Conservation (phyloP, 345 rosid species). For the Geranium brycei region DNA sequence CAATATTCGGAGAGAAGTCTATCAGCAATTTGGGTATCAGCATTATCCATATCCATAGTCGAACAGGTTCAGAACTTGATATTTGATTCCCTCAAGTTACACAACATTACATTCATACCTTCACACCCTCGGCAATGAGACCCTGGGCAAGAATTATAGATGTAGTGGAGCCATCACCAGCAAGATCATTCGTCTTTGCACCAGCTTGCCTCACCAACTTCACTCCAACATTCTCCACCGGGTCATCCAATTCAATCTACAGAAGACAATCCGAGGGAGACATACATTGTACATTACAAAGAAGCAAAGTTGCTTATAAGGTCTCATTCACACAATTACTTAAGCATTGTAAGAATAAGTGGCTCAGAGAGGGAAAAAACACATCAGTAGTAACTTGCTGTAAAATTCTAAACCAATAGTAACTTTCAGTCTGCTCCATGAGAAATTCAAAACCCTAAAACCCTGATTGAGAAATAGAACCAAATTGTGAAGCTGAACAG, state of each 20-base stretch:
- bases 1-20: background rate
- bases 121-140: slow-evolving; percentile 69
- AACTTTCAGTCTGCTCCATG: too few species aligned
- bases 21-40: background rate
- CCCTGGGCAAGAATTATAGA: slow-evolving; percentile 87
- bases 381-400: too few species aligned
- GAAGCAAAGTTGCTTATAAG: background rate
- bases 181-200: slow-evolving; percentile 85
- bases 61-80: too few species aligned
- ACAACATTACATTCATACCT: slow-evolving; percentile 59
- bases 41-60: background rate
- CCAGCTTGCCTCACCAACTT: slow-evolving; percentile 97
- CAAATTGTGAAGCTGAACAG: background rate
- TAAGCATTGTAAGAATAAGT: too few species aligned
- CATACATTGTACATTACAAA: background rate
- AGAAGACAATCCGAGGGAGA: slow-evolving; percentile 3
- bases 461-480: background rate
- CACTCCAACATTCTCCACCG: slow-evolving; percentile 90
- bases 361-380: too few species aligned
- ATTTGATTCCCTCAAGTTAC: background rate
- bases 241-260: slow-evolving; percentile 85
- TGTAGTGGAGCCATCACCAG: slow-evolving; percentile 93
- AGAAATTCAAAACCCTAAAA: background rate
- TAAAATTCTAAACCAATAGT: too few species aligned
- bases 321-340: too few species aligned